Conservation (phyloP, 129 eudicot genomes). For the Centaurea solstitialis region DNA sequence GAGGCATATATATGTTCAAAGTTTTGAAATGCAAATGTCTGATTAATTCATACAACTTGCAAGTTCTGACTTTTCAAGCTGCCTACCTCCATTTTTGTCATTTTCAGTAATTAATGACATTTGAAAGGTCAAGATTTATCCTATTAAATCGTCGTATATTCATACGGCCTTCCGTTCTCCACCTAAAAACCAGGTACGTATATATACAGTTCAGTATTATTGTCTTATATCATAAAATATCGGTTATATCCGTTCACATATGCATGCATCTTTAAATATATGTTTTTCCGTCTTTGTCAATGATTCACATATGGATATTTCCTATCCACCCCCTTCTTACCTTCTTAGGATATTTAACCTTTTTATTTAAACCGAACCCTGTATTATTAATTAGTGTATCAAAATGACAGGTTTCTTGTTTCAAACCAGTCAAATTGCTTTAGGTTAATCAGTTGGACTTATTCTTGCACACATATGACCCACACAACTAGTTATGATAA, state of each 20-base stretch:
- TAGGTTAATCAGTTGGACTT: too few species aligned
- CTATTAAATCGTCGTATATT: not conserved
- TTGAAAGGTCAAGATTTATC: conserved; percentile 2
- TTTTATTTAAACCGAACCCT: not conserved
- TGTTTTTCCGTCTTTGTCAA: too few species aligned
- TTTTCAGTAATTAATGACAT: conserved; percentile 17
- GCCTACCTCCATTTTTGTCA: conserved; percentile 1
- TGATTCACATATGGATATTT: too few species aligned
- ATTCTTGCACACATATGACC: not conserved
- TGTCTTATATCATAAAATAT: not conserved
- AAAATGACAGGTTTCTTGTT: too few species aligned
- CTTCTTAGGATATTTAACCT: too few species aligned
- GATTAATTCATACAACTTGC: conserved; percentile 10
- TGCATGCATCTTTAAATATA: too few species aligned
- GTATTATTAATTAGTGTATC: not conserved
- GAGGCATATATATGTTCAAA: not conserved
- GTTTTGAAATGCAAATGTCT: not conserved
- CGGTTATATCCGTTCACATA: not conserved
- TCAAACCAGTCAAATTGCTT: too few species aligned
- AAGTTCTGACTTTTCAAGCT: conserved; percentile 27
- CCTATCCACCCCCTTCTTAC: too few species aligned
- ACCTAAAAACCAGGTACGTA: not conserved
- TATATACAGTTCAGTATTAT: not conserved
- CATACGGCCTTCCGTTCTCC: not conserved
- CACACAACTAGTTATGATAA: not conserved